Evolutionary conservation across 169 alveolate species (phyloP).

Genomic region (Nephromyces sp.): DNA sequence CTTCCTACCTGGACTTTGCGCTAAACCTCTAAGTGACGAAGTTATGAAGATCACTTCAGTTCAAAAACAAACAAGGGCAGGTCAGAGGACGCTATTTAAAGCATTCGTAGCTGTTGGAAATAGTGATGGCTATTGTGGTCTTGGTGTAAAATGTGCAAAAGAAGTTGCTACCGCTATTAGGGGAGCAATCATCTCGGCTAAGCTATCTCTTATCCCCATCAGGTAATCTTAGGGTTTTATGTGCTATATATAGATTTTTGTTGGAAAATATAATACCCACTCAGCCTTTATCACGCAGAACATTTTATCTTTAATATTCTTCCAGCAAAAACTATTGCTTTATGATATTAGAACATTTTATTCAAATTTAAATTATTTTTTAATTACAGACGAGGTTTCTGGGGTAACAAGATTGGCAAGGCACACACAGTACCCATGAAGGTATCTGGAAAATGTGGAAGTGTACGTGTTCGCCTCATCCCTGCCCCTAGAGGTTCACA

Average conservation of each 20-base stretch:
- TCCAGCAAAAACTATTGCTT: no score
- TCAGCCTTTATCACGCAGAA: no score
- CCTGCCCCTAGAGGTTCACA: constrained; percentile 99
- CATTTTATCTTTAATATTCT: no score
- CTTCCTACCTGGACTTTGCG: constrained; percentile 69
- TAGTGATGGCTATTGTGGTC: constrained; percentile 50
- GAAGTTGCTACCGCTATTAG: constrained; percentile 99
- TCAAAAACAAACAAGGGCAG: constrained; percentile 99
- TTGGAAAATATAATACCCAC: no score
- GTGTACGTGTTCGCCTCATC: constrained; percentile 97
- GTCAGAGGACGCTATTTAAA: constrained; percentile 99
- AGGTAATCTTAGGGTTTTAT: constrained; percentile 37
- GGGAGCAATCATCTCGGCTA: constrained; percentile 98
- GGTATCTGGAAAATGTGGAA: constrained; percentile 99
- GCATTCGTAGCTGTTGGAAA: constrained; percentile 98
- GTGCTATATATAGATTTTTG: no score
- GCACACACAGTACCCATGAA: constrained; percentile 99
- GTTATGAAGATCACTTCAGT: constrained; percentile 98
- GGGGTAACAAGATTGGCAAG: constrained; percentile 99
- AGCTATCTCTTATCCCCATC: constrained; percentile 95
- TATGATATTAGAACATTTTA: no score
- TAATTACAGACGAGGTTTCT: constrained; percentile 98
- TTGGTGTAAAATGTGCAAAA: constrained; percentile 85
- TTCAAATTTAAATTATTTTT: no score
- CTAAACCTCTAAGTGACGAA: constrained; percentile 88